Evolutionary conservation across 257 asterid species (phyloP).

Genomic region (Sherardia arvensis): DNA sequence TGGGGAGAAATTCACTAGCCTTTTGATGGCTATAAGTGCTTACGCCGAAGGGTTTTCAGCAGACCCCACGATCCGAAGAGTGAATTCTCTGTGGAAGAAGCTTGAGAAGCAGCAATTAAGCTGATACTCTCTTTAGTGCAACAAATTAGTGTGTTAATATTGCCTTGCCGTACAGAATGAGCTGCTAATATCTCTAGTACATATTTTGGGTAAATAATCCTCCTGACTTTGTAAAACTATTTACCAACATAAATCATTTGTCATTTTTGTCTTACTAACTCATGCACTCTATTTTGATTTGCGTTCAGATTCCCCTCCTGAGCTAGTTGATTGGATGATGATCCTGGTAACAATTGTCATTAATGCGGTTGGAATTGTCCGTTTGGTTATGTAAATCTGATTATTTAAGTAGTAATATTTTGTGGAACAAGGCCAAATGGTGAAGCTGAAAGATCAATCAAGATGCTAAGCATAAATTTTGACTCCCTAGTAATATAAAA

Average conservation of each 20-base stretch:
- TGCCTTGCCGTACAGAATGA: conserved; percentile 1
- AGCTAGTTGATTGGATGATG: background rate
- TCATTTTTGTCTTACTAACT: background rate
- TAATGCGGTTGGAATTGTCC: background rate
- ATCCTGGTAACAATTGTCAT: background rate
- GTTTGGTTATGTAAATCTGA: background rate
- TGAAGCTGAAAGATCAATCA: background rate
- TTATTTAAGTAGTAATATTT: background rate
- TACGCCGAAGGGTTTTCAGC: conserved; percentile 96
- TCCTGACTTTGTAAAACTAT: background rate
- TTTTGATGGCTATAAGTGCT: conserved; percentile 76
- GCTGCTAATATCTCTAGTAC: background rate
- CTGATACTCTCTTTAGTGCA: conserved; percentile 5
- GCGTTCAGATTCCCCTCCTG: background rate
- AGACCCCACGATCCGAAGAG: conserved; percentile 71
- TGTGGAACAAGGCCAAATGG: background rate
- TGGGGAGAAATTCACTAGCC: conserved; percentile 87
- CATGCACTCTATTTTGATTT: background rate
- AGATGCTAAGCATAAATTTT: background rate
- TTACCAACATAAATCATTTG: background rate
- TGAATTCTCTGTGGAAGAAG: conserved; percentile 71
- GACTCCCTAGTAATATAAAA: no score
- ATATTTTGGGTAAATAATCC: background rate
- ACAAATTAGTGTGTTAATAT: background rate
- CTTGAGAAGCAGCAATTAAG: conserved; percentile 38